Evolutionary conservation across 2,329 filamentous ascomycete genomes (phyloP), one percentile per base, ranked within the genome.

Genomic region (Stagonosporopsis cucurbitacearum): DNA sequence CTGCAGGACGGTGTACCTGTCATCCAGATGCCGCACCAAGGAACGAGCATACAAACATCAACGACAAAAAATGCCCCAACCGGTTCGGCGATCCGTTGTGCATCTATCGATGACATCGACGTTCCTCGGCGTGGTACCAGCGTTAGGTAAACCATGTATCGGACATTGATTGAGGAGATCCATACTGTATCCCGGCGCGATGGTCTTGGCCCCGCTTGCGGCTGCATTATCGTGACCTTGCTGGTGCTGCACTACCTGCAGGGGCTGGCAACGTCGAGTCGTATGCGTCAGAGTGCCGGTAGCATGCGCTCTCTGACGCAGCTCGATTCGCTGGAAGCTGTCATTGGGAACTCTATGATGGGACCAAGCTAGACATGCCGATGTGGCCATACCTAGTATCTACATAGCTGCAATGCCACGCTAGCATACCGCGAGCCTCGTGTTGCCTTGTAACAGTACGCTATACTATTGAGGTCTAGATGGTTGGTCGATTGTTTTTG

Each of bases 111-210:
- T 54, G 47, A 45, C 47, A 39, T 33, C 40, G 51, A 50, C 35
- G 37, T 48, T 43, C 33, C 26, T 28, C 12, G 26, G 17, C 11
- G 52, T 56, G 20, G 51, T 50, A 45, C 56, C n/a, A 39, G 22
- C 53, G 53, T 42, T 42, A 46, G 36, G 41, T 36, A 11, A 50
- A 28, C 46, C 47, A 42, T 33, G 20, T 45, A n/a, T 50, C 51
- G 57, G 57, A 55, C 13, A 55, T 55, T 36, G 51, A 58, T 36
- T 55, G 57, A 49, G 57, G 52, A 52, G 57, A 59, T 49, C 57
- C 57, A 59, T 49, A 33, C 51, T 52, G 56, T 49, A 33, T 48
- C 56, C 40, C 49, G 57, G 30, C 23, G 33, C 44, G 33, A 46
- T 56, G 41, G 17, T 15, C 45, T 36, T 28, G 4, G 35, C 17